Base-by-base conservation (phyloP, 108 stramenopile genomes). In the Stephanodiscus triporus region DNA sequence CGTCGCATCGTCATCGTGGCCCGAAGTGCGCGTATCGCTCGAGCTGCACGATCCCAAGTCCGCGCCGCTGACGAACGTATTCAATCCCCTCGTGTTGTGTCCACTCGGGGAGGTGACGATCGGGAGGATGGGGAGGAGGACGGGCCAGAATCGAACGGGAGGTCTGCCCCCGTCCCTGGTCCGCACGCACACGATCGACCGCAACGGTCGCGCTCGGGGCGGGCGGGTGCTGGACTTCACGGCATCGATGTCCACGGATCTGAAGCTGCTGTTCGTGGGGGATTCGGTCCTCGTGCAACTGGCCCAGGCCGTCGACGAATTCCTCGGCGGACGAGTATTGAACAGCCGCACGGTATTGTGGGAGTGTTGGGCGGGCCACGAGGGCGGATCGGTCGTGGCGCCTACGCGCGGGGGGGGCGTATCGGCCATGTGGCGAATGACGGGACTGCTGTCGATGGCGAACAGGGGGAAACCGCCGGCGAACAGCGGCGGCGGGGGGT, bases 271-370 rank as follows among this genome's bases (percentile, higher is more conserved):
- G 32, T 30, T 72, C 49, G 63, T 77, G 22, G 77, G 77, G 6
- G 77, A 77, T 36, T 72, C 71, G 57, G 77, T 77, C 27, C 43
- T 63, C 37, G 24, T 77, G 30, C 77, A 77, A 29, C 37, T 77
- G 61, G 43, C 62, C 23, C 55, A 77, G 56, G 40, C 62, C 14
- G 55, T 77, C 29, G 70, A 77, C 48, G 77, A 77, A 72, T 61
- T 43, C 9, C 10, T 66, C 9, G 37, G 51, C n/a, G 63, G 14
- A 9, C 30, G 32, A 1, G 30, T 13, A 16, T 11, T 29, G 30
- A n/a, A 16, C 22, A 22, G 14, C 37, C 38, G 63, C n/a, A 29
- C 17, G 11, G 40, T 63, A 9, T 24, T 72, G n/a, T 45, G 70
- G 47, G 45, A 72, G 17, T 0, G 29, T 1, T 53, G 34, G 62